Conservation (phyloP, 805 yeast species). For the Lipomyces sp. region DNA sequence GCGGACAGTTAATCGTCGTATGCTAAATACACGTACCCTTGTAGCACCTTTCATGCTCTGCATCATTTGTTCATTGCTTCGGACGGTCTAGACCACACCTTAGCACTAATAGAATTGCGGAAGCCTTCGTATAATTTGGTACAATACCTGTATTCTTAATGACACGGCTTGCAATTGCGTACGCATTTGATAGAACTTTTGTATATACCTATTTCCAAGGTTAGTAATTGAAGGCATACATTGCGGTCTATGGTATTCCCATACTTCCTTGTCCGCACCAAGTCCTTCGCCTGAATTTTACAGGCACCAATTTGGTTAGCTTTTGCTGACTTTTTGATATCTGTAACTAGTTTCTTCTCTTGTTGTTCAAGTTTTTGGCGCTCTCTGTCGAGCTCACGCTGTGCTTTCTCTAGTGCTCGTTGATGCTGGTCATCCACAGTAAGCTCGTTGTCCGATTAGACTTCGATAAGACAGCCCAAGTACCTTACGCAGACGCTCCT, state of each 20-base stretch:
- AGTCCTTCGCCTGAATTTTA: conserved; percentile 93
- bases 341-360: conserved; percentile 83
- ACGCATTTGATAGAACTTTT: conserved; percentile 89
- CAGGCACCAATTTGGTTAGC: conserved; percentile 86
- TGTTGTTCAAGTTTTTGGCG: conserved; percentile 83
- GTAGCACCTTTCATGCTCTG: conserved; percentile 94
- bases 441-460: conserved; percentile 33
- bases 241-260: background rate
- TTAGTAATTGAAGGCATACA: conserved; percentile 35
- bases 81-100: conserved; percentile 56
- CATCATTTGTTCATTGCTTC: conserved; percentile 95
- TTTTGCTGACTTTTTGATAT: conserved; percentile 90
- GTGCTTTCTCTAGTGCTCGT: conserved; percentile 91
- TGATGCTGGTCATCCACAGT: conserved; percentile 62
- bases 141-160: conserved; percentile 68
- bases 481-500: conserved; percentile 83
- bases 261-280: conserved; percentile 77
- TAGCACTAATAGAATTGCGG: background rate
- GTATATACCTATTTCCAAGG: conserved; percentile 53
- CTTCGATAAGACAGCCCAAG: background rate
- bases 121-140: background rate
- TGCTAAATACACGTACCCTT: conserved; percentile 42
- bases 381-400: conserved; percentile 89
- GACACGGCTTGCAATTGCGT: conserved; percentile 95
- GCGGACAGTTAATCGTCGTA: background rate